Evolutionary conservation across 257 asterid species (phyloP).

Genomic region (Echites panduratus): DNA sequence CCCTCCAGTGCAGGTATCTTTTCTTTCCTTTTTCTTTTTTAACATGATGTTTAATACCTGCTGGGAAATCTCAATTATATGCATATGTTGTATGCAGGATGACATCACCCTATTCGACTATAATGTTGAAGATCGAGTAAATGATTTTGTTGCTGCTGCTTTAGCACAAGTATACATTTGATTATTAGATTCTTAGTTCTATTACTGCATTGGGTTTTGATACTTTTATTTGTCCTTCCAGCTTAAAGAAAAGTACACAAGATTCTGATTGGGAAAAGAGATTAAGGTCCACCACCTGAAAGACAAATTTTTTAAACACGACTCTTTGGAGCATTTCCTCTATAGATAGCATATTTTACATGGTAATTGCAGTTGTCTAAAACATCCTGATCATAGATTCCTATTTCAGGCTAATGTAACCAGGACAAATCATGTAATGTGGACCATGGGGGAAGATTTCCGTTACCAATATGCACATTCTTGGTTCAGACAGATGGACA

Average conservation of each 20-base stretch:
- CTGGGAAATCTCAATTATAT: constrained; percentile 20
- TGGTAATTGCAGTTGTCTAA: background rate
- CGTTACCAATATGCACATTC: constrained; percentile 71
- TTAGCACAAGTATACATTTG: constrained; percentile 46
- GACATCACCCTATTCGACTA: constrained; percentile 66
- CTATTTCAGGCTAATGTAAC: constrained; percentile 55
- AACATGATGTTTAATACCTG: constrained; percentile 4
- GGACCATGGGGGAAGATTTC: constrained; percentile 83
- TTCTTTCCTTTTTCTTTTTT: background rate
- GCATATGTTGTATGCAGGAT: constrained; percentile 41
- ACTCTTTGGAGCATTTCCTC: background rate
- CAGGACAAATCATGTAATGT: constrained; percentile 72
- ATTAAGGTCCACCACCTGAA: background rate
- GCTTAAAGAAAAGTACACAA: background rate
- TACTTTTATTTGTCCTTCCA: background rate
- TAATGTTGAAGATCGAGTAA: constrained; percentile 64
- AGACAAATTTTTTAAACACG: background rate
- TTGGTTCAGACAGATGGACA: constrained; percentile 82
- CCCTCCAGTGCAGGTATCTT: constrained; percentile 62
- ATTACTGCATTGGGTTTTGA: background rate
- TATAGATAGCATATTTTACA: background rate
- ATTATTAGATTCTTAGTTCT: background rate
- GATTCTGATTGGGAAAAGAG: background rate
- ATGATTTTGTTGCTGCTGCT: constrained; percentile 79
- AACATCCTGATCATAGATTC: background rate